Evolutionary conservation across 768 basidiomycete species (phyloP).

Genomic region (Rhodotorula graminis): DNA sequence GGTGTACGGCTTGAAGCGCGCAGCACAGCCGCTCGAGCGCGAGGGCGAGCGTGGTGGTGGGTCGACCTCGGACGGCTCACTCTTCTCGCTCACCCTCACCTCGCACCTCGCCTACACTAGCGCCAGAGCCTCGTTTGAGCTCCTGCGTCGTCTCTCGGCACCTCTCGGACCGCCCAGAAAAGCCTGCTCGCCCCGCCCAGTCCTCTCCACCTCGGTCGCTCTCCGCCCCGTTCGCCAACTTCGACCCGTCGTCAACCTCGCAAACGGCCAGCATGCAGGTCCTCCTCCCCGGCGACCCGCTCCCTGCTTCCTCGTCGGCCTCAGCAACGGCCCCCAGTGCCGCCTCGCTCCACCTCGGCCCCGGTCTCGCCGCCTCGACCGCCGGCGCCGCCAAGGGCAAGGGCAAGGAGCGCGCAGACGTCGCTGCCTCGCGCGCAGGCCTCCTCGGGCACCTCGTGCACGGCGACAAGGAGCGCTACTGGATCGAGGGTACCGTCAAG

Average conservation of each 20-base stretch:
- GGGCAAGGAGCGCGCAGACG: constrained; percentile 58
- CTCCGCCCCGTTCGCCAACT: not conserved
- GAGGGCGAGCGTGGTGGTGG: no score
- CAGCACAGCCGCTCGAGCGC: no score
- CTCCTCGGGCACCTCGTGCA: constrained; percentile 10
- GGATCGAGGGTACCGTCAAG: constrained; percentile 79
- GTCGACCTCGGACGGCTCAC: no score
- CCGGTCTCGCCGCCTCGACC: constrained; percentile 55
- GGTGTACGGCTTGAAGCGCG: no score
- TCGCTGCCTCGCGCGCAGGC: constrained; percentile 13
- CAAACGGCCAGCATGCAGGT: constrained; percentile 40
- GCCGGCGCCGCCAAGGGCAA: constrained; percentile 54
- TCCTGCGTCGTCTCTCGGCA: no score
- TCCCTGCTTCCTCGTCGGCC: constrained; percentile 53
- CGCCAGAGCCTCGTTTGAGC: no score
- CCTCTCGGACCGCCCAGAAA: no score
- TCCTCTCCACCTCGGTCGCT: not conserved
- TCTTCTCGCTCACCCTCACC: no score
- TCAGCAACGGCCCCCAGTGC: not conserved
- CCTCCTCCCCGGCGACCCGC: constrained; percentile 74
- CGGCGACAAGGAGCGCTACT: constrained; percentile 60
- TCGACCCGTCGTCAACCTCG: not conserved
- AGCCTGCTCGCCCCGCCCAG: no score
- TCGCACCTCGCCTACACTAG: no score
- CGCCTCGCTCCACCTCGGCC: constrained; percentile 19